These are phyloP conservation scores for Colletotrichum sp. DNA, from an alignment of 2,329 filamentous ascomycete genomes.

Conservation along the genomic window DNA sequence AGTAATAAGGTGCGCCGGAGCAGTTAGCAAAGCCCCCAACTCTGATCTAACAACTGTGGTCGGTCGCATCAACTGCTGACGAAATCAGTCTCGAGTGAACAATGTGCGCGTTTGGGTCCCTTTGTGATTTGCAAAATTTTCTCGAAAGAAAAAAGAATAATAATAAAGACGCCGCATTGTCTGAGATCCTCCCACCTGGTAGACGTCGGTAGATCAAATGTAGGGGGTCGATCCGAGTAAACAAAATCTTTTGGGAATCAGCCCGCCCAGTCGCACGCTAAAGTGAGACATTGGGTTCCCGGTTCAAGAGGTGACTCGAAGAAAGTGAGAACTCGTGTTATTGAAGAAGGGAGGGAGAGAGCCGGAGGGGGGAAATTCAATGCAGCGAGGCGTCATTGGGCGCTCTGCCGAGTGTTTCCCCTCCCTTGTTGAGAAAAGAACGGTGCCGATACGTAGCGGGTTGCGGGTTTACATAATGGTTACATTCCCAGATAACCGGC, in stretches of 20 bases:
- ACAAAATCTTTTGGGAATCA: neutral
- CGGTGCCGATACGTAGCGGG: neutral
- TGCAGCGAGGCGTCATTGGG: neutral
- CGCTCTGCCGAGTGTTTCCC: neutral
- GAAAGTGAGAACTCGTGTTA: conserved; percentile 11
- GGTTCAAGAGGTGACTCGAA: neutral
- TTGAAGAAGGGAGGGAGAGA: conserved; percentile 18
- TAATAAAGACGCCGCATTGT: conserved; percentile 2
- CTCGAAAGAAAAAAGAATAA: neutral
- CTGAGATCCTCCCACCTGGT: neutral
- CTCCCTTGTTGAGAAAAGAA: conserved; percentile 22
- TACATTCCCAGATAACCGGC: conserved; percentile 1
- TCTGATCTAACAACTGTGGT: neutral
- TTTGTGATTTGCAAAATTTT: neutral
- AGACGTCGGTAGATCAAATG: conserved; percentile 14
- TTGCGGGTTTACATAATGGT: neutral
- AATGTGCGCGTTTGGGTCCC: neutral
- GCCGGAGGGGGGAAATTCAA: neutral
- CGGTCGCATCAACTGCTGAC: neutral
- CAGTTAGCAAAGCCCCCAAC: neutral
- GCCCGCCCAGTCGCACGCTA: neutral
- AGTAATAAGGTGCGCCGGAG: neutral
- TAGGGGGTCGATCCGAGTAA: conserved; percentile 10
- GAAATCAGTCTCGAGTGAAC: neutral
- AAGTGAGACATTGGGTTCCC: conserved; percentile 11